Conservation (phyloP, 2,329 filamentous ascomycete species). For the Cylindrodendrum hubeiense region DNA sequence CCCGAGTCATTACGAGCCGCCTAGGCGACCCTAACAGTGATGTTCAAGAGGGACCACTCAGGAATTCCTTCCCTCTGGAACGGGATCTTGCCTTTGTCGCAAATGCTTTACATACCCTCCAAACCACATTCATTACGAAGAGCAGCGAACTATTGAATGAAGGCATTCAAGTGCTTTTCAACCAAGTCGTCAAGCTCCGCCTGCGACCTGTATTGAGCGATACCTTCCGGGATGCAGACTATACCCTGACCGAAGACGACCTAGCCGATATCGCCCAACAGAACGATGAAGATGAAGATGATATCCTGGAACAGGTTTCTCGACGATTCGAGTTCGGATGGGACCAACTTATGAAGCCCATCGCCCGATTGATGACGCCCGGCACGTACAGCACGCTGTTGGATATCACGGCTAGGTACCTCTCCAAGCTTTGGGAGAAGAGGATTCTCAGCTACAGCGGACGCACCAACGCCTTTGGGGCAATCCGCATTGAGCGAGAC, state of each 20-base stretch:
- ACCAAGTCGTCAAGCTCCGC: slow-evolving; percentile 86
- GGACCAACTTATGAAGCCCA: slow-evolving; percentile 86
- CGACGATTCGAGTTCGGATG: slow-evolving; percentile 87
- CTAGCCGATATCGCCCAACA: slow-evolving; percentile 67
- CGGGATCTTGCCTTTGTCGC: slow-evolving; percentile 79
- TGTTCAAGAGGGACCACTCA: slow-evolving; percentile 60
- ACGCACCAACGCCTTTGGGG: slow-evolving; percentile 83
- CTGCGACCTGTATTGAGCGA: slow-evolving; percentile 88
- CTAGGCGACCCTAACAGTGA: slow-evolving; percentile 60
- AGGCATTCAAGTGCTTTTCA: slow-evolving; percentile 86
- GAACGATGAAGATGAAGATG: slow-evolving; percentile 66
- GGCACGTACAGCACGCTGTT: slow-evolving; percentile 83
- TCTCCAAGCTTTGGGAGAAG: slow-evolving; percentile 87
- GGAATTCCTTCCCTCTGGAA: slow-evolving; percentile 82
- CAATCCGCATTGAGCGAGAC: slow-evolving; percentile 86
- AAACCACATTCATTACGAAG: slow-evolving; percentile 80
- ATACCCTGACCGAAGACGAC: slow-evolving; percentile 76
- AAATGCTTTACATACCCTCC: slow-evolving; percentile 75
- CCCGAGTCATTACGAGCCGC: slow-evolving; percentile 82
- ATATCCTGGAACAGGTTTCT: slow-evolving; percentile 75
- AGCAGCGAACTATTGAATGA: slow-evolving; percentile 85
- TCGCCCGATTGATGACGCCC: slow-evolving; percentile 85
- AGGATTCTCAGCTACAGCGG: slow-evolving; percentile 85
- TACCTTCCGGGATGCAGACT: slow-evolving; percentile 92
- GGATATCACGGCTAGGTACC: slow-evolving; percentile 78